Evolutionary conservation across 1,284 basidiomycete species (phyloP).

Genomic region (Leccinum olivaceoglutinosum): DNA sequence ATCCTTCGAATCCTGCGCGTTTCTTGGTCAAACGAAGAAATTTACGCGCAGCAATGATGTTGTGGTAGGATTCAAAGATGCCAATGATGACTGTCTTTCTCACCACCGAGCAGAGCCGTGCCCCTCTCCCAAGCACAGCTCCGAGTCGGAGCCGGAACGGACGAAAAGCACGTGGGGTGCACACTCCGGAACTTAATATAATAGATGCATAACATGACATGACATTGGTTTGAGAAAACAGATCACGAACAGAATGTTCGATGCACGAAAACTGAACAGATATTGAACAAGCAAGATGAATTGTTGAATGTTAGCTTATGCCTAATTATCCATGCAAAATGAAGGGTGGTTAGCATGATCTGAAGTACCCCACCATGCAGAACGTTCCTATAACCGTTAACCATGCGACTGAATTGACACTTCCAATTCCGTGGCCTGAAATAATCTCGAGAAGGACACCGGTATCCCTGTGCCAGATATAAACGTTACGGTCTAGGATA

Average conservation of each 20-base stretch:
- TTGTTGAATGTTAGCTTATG: conserved; percentile 26
- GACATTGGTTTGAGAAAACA: conserved; percentile 20
- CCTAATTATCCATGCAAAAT: conserved; percentile 26
- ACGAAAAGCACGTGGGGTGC: no score
- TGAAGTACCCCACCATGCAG: conserved; percentile 19
- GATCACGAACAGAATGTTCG: conserved; percentile 26
- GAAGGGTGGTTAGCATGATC: conserved; percentile 18
- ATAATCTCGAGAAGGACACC: conserved; percentile 80
- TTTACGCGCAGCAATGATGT: no score
- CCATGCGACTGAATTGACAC: no score
- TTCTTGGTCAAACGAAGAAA: no score
- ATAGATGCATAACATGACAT: conserved; percentile 29
- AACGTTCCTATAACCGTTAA: conserved; percentile 43
- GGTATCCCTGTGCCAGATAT: conserved; percentile 92
- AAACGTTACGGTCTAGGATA: conserved; percentile 76
- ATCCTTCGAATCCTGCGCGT: no score
- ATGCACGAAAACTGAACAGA: conserved; percentile 24
- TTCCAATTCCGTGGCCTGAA: conserved; percentile 61
- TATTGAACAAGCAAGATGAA: conserved; percentile 23
- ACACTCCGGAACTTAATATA: no score
- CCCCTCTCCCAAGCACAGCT: no score
- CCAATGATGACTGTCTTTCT: no score
- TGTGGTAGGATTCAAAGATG: no score
- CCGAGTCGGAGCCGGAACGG: no score
- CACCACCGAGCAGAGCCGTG: no score